Base-by-base conservation (phyloP, 83 land plant genomes). In the Picea abies region DNA sequence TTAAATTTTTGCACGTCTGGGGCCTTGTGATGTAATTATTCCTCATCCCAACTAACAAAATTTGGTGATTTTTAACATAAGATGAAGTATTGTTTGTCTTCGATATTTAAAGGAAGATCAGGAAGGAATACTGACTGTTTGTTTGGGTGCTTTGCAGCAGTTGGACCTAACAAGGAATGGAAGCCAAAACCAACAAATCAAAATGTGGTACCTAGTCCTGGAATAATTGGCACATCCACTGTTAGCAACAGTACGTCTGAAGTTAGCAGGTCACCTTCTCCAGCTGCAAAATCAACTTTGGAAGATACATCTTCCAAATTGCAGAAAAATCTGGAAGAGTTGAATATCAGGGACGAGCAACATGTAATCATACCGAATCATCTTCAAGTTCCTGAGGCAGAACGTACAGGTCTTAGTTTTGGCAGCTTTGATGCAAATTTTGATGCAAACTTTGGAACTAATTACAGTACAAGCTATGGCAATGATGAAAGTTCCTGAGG, bases 381-480 rank as follows among this genome's bases (percentile, higher is more conserved):
- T 84, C 82, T 93, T 82, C 91, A 88, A 66, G 92, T 93, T 12
- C 86, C 95, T 76, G 95, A 87, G 63, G 89, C 91, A 47, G 84
- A 85, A 29, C 86, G 86, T 72, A 68, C 29, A 71, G 89, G 86
- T 20, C 75, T 93, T 77, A 88, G 85, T 76, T 93, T 93, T 86
- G 95, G 95, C 70, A 93, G 93, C 79, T 86, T 93, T 78, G 93
- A 82, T 84, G 84, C 89, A 79, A 79, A 58, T 63, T 87, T 84
- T 82, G 91, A 23, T 20, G 39, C 25, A 52, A 78, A 78, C 58
- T 60, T 66, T 7, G 52, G 44, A 20, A 65, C 22, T 23, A 65
- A 11, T 52, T 52, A 52, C 56, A 11, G 56, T 22, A 37, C 76
- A 3, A 84, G 29, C 39, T 14, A 68, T 66, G 64, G 37, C 1